phyloP scores from a whole-genome alignment of 306 rosid species.

The Vicia sativa region DNA sequence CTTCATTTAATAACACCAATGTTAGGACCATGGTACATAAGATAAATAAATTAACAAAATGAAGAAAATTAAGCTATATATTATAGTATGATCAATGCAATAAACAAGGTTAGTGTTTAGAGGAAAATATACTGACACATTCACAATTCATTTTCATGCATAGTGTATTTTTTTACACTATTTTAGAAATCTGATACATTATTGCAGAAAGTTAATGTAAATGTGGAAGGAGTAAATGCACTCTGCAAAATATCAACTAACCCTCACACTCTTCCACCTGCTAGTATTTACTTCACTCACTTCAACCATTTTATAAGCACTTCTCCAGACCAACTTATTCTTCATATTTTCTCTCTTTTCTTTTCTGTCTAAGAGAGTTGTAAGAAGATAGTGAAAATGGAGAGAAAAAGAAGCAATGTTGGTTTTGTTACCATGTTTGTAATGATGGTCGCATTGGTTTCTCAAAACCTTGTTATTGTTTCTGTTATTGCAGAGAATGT shows the following conservation, averaged over 20 bases:
- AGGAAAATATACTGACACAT: not conserved
- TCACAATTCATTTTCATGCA: constrained; percentile 18
- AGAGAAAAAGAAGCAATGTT: constrained; percentile 44
- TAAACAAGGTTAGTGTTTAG: constrained; percentile 19
- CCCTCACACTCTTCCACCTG: constrained; percentile 75
- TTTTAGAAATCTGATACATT: constrained; percentile 36
- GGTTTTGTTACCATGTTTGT: constrained; percentile 54
- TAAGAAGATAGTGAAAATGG: constrained; percentile 44
- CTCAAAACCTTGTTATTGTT: constrained; percentile 56
- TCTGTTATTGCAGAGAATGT: constrained; percentile 50
- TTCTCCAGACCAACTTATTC: constrained; percentile 37
- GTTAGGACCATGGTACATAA: not conserved
- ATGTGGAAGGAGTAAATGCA: constrained; percentile 70
- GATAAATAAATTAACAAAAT: not conserved
- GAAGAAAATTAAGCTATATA: constrained; percentile 9
- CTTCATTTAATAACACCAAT: not conserved
- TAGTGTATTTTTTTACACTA: constrained; percentile 18
- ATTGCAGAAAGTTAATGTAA: constrained; percentile 49
- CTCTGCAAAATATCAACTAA: constrained; percentile 76
- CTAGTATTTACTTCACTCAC: constrained; percentile 65
- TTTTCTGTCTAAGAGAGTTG: constrained; percentile 18
- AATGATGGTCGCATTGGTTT: constrained; percentile 61
- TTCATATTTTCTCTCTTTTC: constrained; percentile 35
- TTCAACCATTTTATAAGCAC: constrained; percentile 56
- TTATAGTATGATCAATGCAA: constrained; percentile 14